These are phyloP conservation scores for Pleurotus eryngii DNA, from an alignment of 768 basidiomycete species.

Conservation along the genomic window DNA sequence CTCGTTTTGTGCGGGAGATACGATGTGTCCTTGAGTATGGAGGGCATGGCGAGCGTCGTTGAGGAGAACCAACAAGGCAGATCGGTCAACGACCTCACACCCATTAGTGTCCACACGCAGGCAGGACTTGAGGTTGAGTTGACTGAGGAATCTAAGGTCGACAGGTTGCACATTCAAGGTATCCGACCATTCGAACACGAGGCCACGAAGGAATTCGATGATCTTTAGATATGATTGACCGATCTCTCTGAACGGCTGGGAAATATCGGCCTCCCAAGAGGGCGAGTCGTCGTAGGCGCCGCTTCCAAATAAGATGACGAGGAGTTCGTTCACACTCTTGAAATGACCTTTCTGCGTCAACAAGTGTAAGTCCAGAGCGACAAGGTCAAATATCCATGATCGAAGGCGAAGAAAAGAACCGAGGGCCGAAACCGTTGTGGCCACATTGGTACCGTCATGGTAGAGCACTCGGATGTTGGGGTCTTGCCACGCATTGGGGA, in stretches of 20 bases:
- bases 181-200: slow-evolving; percentile 89
- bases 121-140: slow-evolving; percentile 69
- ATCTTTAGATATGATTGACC: slow-evolving; percentile 83
- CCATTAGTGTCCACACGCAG: slow-evolving; percentile 64
- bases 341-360: slow-evolving; percentile 75
- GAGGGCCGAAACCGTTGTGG: slow-evolving; percentile 65
- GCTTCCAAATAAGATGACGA: slow-evolving; percentile 79
- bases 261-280: slow-evolving; percentile 45
- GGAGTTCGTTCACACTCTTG: slow-evolving; percentile 68
- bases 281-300: slow-evolving; percentile 38
- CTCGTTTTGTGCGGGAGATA: slow-evolving; percentile 59
- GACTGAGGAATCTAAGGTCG: slow-evolving; percentile 60
- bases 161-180: slow-evolving; percentile 54
- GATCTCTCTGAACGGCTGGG: slow-evolving; percentile 64
- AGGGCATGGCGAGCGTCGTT: slow-evolving; percentile 54
- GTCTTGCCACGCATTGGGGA: slow-evolving; percentile 46
- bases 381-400: slow-evolving; percentile 80
- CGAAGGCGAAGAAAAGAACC: slow-evolving; percentile 79
- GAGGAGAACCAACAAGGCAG: slow-evolving; percentile 69
- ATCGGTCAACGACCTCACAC: slow-evolving; percentile 80
- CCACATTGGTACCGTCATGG: slow-evolving; percentile 64
- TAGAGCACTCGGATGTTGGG: slow-evolving; percentile 63
- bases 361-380: slow-evolving; percentile 85
- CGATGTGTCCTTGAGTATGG: slow-evolving; percentile 64
- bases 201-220: slow-evolving; percentile 83